A percentile compares a stretch with the other conserved stretches of the same genome.
Evolutionary conservation across 129 eudicot species (phyloP).

Genomic region (Flaveria brownii): DNA sequence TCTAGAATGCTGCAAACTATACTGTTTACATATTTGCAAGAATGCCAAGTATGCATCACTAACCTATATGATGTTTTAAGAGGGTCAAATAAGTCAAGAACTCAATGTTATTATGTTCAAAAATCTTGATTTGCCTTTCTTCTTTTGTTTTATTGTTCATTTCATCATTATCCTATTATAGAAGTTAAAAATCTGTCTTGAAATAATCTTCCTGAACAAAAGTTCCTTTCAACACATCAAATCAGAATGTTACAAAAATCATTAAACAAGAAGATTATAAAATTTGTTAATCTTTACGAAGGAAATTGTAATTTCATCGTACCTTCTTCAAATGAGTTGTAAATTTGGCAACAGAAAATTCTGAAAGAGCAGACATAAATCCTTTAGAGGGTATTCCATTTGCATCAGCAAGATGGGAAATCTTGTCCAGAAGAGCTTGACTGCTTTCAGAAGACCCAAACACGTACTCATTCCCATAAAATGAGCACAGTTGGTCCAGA

Average conservation of each 20-base stretch:
- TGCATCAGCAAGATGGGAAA: slow-evolving; percentile 66
- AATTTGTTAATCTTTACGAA: background rate
- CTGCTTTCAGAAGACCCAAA: slow-evolving; percentile 40
- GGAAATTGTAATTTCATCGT: background rate
- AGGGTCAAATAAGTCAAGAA: background rate
- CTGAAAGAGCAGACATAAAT: slow-evolving; percentile 55
- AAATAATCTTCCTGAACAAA: background rate
- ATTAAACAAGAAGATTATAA: background rate
- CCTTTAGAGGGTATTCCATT: slow-evolving; percentile 66
- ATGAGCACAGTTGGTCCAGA: slow-evolving; percentile 73
- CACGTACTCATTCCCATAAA: slow-evolving; percentile 33
- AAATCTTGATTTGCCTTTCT: background rate
- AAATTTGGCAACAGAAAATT: slow-evolving; percentile 50
- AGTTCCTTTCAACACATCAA: slow-evolving; percentile 2
- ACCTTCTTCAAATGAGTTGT: slow-evolving; percentile 73
- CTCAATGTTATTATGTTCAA: slow-evolving; percentile 1
- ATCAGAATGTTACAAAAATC: background rate
- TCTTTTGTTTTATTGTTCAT: background rate
- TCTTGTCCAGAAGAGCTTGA: slow-evolving; percentile 59
- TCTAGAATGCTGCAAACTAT: background rate
- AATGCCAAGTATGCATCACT: background rate
- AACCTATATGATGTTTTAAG: background rate
- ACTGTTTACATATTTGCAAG: background rate
- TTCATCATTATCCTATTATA: background rate
- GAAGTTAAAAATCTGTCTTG: background rate